A percentile compares a stretch with the other conserved stretches of the same genome.
Evolutionary conservation across 2,329 filamentous ascomycete species (phyloP).

Genomic region (Magnaporthiopsis incrustans): DNA sequence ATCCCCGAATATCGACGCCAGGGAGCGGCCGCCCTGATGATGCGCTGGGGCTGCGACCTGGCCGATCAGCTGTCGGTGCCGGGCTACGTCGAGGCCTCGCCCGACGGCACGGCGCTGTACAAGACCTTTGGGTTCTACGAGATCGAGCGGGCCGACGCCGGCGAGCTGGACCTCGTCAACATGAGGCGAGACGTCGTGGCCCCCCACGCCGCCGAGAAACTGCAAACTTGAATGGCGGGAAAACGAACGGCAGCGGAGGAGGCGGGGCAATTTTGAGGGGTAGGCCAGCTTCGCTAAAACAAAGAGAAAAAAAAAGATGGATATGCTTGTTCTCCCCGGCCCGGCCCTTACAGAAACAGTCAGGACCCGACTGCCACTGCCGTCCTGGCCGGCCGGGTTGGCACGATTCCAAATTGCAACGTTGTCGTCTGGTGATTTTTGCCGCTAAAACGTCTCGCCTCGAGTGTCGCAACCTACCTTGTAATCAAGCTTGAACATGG

Average conservation of each 20-base stretch:
- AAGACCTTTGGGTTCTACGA: conserved; percentile 27
- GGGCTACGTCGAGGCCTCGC: conserved; percentile 28
- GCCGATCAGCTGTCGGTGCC: conserved; percentile 28
- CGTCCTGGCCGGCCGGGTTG: too few relatives aligned
- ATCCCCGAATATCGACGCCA: conserved; percentile 27
- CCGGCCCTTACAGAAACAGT: background rate
- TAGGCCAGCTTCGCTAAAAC: background rate
- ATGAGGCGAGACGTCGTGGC: conserved; percentile 8
- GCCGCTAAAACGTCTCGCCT: too few relatives aligned
- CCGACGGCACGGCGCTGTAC: conserved; percentile 24
- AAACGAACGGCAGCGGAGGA: background rate
- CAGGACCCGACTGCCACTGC: background rate
- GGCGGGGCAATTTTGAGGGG: background rate
- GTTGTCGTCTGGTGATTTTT: background rate
- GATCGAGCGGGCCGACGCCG: conserved; percentile 13
- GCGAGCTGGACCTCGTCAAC: conserved; percentile 4
- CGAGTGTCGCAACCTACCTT: too few relatives aligned
- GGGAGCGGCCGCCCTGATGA: conserved; percentile 25
- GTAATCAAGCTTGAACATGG: too few relatives aligned
- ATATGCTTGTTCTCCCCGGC: background rate
- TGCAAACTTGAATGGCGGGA: too few relatives aligned
- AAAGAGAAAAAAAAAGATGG: too few relatives aligned
- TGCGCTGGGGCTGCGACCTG: conserved; percentile 26
- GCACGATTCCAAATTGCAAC: background rate
- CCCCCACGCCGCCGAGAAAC: too few relatives aligned